phyloP scores from a whole-genome alignment of 306 rosid genomes.

The Acacia acuminata region DNA sequence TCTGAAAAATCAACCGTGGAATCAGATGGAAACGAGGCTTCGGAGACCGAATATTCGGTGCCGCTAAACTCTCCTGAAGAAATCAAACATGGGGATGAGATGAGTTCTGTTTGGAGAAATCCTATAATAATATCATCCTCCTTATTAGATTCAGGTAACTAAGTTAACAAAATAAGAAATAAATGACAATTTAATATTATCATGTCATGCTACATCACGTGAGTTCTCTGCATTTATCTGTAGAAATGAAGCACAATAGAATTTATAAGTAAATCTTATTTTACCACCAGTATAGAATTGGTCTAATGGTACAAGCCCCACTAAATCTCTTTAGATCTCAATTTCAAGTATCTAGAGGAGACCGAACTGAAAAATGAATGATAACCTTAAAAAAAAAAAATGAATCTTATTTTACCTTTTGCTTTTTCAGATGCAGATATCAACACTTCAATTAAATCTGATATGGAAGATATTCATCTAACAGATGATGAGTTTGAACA shows the following conservation, averaged over 20 bases:
- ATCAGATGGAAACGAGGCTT: background rate
- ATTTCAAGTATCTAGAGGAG: too few relatives aligned
- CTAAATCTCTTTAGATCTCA: too few relatives aligned
- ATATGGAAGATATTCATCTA: constrained; percentile 62
- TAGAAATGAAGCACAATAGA: background rate
- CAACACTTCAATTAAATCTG: constrained; percentile 28
- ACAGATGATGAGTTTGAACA: constrained; percentile 45
- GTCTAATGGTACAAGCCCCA: background rate
- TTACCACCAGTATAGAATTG: background rate
- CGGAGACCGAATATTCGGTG: constrained; percentile 23
- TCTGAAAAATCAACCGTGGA: background rate
- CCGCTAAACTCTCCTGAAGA: constrained; percentile 30
- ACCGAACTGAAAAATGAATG: too few relatives aligned
- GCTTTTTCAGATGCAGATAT: constrained; percentile 41
- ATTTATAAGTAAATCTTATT: too few relatives aligned
- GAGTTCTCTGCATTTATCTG: background rate
- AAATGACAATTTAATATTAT: background rate
- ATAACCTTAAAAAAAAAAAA: too few relatives aligned
- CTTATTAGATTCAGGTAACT: constrained; percentile 22
- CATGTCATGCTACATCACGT: background rate
- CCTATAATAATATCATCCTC: constrained; percentile 5
- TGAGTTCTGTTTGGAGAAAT: constrained; percentile 30
- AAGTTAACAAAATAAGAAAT: background rate
- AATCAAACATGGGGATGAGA: constrained; percentile 8
- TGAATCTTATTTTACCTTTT: constrained; percentile 1